Percentiles rank a stretch among this genome's conserved stretches.
Evolutionary conservation across 257 asterid species (phyloP).

Genomic region (Solanum corneliomulleri): DNA sequence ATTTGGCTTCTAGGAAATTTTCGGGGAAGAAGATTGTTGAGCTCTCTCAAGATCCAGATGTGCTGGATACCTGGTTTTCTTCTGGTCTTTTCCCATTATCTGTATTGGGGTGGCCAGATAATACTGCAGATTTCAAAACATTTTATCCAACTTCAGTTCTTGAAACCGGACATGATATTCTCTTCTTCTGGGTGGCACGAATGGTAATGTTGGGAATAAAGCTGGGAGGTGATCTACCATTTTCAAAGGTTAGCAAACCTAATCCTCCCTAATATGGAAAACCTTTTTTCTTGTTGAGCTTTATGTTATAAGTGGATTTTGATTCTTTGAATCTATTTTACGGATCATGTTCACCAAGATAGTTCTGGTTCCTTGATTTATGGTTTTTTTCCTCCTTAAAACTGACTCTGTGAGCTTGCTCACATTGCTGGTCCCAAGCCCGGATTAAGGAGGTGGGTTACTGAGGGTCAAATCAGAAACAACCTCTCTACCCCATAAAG

Average conservation of each 20-base stretch:
- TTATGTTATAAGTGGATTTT: not conserved
- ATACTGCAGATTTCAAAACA: conserved; percentile 61
- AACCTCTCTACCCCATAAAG: not conserved
- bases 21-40: conserved; percentile 46
- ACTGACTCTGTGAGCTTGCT: not conserved
- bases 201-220: conserved; percentile 98
- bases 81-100: conserved; percentile 85
- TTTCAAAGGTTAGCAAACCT: conserved; percentile 46
- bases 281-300: not conserved
- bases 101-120: conserved; percentile 93
- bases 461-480: not conserved
- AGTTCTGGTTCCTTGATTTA: not conserved
- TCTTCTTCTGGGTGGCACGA: conserved; percentile 97
- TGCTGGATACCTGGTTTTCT: conserved; percentile 96
- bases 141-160: conserved; percentile 91
- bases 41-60: conserved; percentile 81
- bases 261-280: not conserved
- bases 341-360: not conserved
- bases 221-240: conserved; percentile 93
- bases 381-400: not conserved
- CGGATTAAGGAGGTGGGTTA: not conserved
- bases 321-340: not conserved
- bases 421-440: not conserved
- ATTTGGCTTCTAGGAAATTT: conserved; percentile 47
- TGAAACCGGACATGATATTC: conserved; percentile 93